Conservation (phyloP, 495 filamentous ascomycete genomes). For the Hypoxylon cercidicola region DNA sequence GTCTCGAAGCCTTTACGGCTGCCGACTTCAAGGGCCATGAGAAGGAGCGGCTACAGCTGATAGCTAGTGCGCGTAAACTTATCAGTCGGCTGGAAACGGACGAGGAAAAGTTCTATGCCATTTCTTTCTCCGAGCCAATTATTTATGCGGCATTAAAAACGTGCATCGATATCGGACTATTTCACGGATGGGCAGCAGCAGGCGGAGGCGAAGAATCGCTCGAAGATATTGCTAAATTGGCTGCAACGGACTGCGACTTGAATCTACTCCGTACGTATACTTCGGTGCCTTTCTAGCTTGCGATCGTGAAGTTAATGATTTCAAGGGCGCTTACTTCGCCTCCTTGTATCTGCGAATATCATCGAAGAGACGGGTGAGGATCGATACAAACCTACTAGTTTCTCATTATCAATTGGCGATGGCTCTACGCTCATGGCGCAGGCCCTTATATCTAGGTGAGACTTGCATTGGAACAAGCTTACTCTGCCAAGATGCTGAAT, state of each 20-base stretch:
- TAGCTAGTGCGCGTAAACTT: constrained; percentile 34
- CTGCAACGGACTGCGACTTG: constrained; percentile 29
- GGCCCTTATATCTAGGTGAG: constrained; percentile 16
- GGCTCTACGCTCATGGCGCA: constrained; percentile 11
- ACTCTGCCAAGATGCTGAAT: constrained; percentile 6
- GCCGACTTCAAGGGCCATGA: constrained; percentile 32
- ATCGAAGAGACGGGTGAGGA: constrained; percentile 42
- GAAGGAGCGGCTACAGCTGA: constrained; percentile 18
- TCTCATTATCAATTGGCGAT: constrained; percentile 34
- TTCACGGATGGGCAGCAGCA: constrained; percentile 29
- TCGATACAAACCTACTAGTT: constrained; percentile 33
- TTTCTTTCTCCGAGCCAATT: constrained; percentile 25
- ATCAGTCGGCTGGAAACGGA: constrained; percentile 34
- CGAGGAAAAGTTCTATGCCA: constrained; percentile 27
- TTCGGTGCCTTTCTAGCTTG: not conserved
- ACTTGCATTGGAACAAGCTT: not conserved
- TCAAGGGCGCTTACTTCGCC: constrained; percentile 37
- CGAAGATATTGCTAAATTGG: constrained; percentile 27
- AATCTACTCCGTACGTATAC: constrained; percentile 38
- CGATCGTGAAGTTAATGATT: not conserved
- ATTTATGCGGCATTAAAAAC: constrained; percentile 32
- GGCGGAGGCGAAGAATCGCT: constrained; percentile 38
- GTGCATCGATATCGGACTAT: constrained; percentile 37
- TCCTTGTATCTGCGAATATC: constrained; percentile 32
- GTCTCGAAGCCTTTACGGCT: constrained; percentile 26